These are phyloP conservation scores for Bipolaris sorokiniana DNA, from an alignment of 2,329 filamentous ascomycete genomes.

Conservation along the genomic window DNA sequence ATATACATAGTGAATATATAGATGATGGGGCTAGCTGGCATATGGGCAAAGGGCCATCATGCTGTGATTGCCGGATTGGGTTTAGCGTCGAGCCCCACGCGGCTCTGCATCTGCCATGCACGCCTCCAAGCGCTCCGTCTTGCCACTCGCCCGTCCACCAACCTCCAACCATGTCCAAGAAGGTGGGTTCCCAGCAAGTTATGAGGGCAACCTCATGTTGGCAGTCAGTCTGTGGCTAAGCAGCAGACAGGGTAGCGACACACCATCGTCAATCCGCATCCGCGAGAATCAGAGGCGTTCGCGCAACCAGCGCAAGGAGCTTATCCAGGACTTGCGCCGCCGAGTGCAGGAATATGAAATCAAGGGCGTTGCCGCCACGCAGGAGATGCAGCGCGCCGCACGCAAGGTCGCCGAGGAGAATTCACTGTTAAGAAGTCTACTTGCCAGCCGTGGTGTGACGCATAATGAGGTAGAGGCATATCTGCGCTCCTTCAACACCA, in stretches of 20 bases:
- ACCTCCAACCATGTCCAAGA: conserved; percentile 6
- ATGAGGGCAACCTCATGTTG: not conserved
- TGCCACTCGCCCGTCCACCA: not conserved
- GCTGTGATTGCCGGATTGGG: not conserved
- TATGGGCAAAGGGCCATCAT: no score
- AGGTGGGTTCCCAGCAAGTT: not conserved
- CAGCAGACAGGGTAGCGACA: conserved; percentile 36
- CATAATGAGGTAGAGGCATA: conserved; percentile 29
- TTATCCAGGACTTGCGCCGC: conserved; percentile 69
- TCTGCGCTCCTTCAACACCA: conserved; percentile 21
- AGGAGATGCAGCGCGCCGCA: conserved; percentile 72
- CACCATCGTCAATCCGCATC: conserved; percentile 56
- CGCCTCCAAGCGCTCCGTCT: not conserved
- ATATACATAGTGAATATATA: no score
- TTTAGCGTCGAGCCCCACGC: not conserved
- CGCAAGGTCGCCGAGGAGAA: conserved; percentile 72
- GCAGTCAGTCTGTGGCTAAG: not conserved
- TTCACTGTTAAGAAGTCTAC: conserved; percentile 62
- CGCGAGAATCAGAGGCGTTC: conserved; percentile 77
- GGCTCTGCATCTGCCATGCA: not conserved
- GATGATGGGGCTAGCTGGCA: no score
- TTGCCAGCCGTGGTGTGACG: conserved; percentile 47
- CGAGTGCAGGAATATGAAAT: conserved; percentile 67
- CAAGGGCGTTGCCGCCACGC: conserved; percentile 67
- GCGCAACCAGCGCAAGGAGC: conserved; percentile 72